phyloP scores from a whole-genome alignment of 768 basidiomycete species.

The Strobilomyces dryophilus region DNA sequence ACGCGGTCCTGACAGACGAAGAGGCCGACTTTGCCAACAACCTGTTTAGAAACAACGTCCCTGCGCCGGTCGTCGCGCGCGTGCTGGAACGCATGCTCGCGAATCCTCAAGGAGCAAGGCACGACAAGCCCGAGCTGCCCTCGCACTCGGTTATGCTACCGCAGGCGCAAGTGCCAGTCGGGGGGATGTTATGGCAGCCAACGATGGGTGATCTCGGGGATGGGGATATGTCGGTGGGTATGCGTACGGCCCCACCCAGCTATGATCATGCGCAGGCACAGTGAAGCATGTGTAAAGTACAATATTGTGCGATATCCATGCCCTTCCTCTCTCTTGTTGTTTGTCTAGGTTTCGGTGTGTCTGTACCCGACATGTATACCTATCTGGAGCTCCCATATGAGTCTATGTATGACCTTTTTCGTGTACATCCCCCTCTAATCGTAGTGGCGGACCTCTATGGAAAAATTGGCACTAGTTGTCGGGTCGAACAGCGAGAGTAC shows the following conservation, averaged over 20 bases:
- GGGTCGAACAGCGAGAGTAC: neutral
- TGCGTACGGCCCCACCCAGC: conserved; percentile 21
- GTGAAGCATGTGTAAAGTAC: neutral
- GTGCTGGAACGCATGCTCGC: conserved; percentile 27
- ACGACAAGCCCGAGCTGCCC: conserved; percentile 13
- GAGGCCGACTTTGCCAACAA: conserved; percentile 25
- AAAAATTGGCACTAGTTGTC: neutral
- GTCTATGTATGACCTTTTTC: neutral
- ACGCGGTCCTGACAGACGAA: conserved; percentile 13
- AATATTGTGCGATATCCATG: neutral
- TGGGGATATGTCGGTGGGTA: conserved; percentile 26
- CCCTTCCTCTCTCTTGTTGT: neutral
- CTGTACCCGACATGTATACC: neutral
- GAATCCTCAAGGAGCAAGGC: conserved; percentile 15
- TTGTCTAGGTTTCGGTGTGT: neutral
- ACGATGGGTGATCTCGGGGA: conserved; percentile 36
- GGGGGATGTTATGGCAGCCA: conserved; percentile 31
- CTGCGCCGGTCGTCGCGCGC: conserved; percentile 23
- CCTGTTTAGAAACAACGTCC: conserved; percentile 25
- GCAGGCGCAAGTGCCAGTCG: neutral
- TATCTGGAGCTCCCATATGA: neutral
- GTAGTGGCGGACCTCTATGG: neutral
- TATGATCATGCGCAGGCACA: conserved; percentile 18
- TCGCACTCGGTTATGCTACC: neutral
- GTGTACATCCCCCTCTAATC: neutral